phyloP scores from a whole-genome alignment of 805 yeast species.

The Kuraishia capsulata region DNA sequence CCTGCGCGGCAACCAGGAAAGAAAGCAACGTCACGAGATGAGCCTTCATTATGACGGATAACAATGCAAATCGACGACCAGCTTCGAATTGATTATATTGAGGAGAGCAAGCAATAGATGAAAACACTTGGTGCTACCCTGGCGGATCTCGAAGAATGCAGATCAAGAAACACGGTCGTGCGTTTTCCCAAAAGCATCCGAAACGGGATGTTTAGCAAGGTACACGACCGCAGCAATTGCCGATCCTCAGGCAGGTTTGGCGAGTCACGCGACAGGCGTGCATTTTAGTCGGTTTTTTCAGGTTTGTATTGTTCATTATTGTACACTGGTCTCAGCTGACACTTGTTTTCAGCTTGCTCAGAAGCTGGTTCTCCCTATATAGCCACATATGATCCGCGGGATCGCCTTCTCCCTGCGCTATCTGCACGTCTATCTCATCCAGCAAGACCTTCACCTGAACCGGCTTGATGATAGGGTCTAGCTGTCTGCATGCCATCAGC shows the following conservation, averaged over 20 bases:
- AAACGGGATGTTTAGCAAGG: too few relatives aligned
- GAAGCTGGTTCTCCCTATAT: slow-evolving; percentile 14
- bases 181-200: neutral
- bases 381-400: slow-evolving; percentile 13
- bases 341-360: slow-evolving; percentile 15
- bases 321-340: slow-evolving; percentile 6
- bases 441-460: slow-evolving; percentile 10
- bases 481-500: slow-evolving; percentile 63
- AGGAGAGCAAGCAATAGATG: too few relatives aligned
- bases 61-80: too few relatives aligned
- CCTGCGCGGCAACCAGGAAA: slow-evolving; percentile 22
- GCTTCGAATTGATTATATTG: too few relatives aligned
- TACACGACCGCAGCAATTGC: too few relatives aligned
- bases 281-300: too few relatives aligned
- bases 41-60: neutral
- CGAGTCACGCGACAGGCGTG: too few relatives aligned
- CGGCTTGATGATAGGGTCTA: slow-evolving; percentile 31
- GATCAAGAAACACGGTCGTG: neutral
- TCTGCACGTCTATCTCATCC: slow-evolving; percentile 1
- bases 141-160: neutral
- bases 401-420: neutral
- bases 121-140: too few relatives aligned
- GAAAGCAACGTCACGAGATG: slow-evolving; percentile 5
- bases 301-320: too few relatives aligned
- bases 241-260: too few relatives aligned